Percentiles rank a stretch among this genome's conserved stretches.
These are phyloP conservation scores for Schizonepeta tenuifolia DNA, from an alignment of 257 asterid genomes.

Conservation along the genomic window DNA sequence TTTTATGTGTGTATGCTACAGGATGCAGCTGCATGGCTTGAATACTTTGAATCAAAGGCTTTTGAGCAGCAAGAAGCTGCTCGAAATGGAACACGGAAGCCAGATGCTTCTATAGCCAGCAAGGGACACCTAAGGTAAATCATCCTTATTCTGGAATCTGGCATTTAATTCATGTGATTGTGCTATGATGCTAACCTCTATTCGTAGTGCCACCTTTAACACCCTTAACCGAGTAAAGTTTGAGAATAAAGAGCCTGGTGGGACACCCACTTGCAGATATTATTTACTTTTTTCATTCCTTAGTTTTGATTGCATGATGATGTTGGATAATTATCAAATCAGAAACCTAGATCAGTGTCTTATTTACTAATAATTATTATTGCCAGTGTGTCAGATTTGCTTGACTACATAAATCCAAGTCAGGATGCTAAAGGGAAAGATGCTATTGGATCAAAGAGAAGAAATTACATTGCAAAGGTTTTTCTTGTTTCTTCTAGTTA, in stretches of 20 bases:
- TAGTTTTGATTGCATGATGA: background rate
- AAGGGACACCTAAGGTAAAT: conserved; percentile 88
- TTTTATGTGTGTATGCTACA: conserved; percentile 37
- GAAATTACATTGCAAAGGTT: conserved; percentile 67
- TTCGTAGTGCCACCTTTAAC: background rate
- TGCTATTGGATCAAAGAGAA: conserved; percentile 69
- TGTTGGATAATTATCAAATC: conserved; percentile 19
- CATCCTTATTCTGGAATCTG: conserved; percentile 19
- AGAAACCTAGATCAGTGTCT: conserved; percentile 11
- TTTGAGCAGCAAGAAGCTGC: conserved; percentile 97
- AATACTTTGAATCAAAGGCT: conserved; percentile 93
- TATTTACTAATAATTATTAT: conserved; percentile 32
- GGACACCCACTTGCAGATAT: background rate
- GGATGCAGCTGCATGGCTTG: conserved; percentile 99
- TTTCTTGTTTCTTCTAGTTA: conserved; percentile 33
- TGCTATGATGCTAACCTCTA: background rate
- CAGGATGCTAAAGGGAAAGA: conserved; percentile 82
- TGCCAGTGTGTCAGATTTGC: conserved; percentile 90
- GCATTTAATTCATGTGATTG: conserved; percentile 9
- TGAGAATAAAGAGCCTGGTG: too few species aligned
- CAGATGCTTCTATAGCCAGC: conserved; percentile 95
- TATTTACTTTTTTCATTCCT: background rate
- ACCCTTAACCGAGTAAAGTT: too few species aligned
- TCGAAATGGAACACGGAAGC: conserved; percentile 85
- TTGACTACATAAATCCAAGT: conserved; percentile 86